Evolutionary conservation across 2,329 filamentous ascomycete species (phyloP).

Genomic region (Aspergillus tanneri): DNA sequence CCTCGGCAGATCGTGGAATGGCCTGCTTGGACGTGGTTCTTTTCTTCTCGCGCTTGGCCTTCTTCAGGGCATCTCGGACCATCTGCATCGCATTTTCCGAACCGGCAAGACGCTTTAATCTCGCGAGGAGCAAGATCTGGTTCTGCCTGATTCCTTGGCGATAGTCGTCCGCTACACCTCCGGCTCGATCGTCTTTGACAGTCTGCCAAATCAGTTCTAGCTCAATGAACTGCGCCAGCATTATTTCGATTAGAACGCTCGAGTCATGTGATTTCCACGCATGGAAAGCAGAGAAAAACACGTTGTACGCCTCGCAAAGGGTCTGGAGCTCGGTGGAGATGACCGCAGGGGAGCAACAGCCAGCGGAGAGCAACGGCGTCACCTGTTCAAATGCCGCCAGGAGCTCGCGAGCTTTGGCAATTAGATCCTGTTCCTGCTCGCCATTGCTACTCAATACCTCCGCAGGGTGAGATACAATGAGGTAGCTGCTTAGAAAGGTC

Average conservation of each 20-base stretch:
- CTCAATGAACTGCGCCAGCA: constrained; percentile 66
- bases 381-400: constrained; percentile 57
- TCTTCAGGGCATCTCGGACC: constrained; percentile 60
- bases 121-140: constrained; percentile 61
- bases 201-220: constrained; percentile 67
- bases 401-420: constrained; percentile 60
- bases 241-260: constrained; percentile 62
- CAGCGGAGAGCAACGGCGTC: constrained; percentile 50
- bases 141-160: constrained; percentile 65
- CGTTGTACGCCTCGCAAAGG: constrained; percentile 57
- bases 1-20: constrained; percentile 56
- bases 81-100: constrained; percentile 59
- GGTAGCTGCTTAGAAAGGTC: constrained; percentile 63
- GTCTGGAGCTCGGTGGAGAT: constrained; percentile 49
- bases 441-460: constrained; percentile 62
- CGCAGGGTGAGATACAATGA: constrained; percentile 61
- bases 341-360: constrained; percentile 38
- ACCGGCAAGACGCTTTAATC: constrained; percentile 62
- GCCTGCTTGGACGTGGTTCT: constrained; percentile 55
- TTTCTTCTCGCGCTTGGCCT: constrained; percentile 55
- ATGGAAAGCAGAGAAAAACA: constrained; percentile 62
- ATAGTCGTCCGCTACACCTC: constrained; percentile 63
- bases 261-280: constrained; percentile 66
- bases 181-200: constrained; percentile 62
- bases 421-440: constrained; percentile 62